Conservation (phyloP, 1,284 basidiomycete species). For the Amylostereum areolatum region DNA sequence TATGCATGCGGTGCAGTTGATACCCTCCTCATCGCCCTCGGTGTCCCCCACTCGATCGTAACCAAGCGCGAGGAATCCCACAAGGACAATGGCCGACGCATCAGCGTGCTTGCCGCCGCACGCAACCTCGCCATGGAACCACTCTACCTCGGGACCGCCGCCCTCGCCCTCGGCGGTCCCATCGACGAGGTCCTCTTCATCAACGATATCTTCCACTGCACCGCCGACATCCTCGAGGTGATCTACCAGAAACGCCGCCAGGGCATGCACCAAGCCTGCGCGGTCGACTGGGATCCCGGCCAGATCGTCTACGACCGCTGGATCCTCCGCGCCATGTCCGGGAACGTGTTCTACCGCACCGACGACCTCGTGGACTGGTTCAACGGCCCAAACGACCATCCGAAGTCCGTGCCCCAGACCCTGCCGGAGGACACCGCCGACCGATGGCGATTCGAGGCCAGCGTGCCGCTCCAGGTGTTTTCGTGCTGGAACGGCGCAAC, state of each 20-base stretch:
- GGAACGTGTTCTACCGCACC: neutral
- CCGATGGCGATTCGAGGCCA: neutral
- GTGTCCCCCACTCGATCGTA: neutral
- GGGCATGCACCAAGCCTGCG: slow-evolving; percentile 1
- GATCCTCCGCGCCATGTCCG: neutral
- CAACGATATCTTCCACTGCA: slow-evolving; percentile 35
- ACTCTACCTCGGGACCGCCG: slow-evolving; percentile 20
- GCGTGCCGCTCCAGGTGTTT: neutral
- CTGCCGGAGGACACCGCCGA: neutral
- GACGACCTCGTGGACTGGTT: neutral
- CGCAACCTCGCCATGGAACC: slow-evolving; percentile 32
- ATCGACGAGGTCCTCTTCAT: slow-evolving; percentile 24
- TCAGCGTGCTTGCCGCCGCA: slow-evolving; percentile 29
- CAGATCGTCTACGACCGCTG: neutral
- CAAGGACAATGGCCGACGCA: slow-evolving; percentile 18
- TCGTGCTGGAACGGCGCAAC: neutral
- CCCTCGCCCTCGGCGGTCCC: slow-evolving; percentile 1
- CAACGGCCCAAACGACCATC: neutral
- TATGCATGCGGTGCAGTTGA: neutral
- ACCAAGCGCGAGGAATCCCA: neutral
- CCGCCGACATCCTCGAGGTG: slow-evolving; percentile 32
- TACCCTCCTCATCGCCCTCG: neutral
- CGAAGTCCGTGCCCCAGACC: neutral
- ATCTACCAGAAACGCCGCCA: slow-evolving; percentile 18
- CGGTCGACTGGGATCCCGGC: neutral